Base-by-base conservation (phyloP, 1,284 basidiomycete genomes). In the Boletus semigastroideus region DNA sequence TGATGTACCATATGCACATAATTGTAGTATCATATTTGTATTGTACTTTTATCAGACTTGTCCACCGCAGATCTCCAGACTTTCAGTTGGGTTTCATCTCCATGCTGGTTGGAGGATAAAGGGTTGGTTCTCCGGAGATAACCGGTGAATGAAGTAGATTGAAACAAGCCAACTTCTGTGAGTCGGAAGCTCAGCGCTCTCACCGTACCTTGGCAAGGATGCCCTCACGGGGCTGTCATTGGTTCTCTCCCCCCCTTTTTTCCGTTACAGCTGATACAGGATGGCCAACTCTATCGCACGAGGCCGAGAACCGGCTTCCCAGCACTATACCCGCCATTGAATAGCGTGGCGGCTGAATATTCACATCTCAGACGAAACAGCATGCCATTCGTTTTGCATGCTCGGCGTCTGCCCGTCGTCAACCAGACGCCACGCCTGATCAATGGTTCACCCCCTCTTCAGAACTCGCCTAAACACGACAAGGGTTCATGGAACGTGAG, bases 241-340 rank as follows among this genome's bases (percentile, higher is more conserved):
- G 36, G 36, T 12, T 31, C 30, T 37, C 36, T 34, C 33, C 33
- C 33, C 7, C 16, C 14, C 14, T 37, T 22, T 37, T 40, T 46
- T 46, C 33, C 42, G n/a, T 53, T 11, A 37, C 46, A 46, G 38
- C 28, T 17, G 52, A 48, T 48, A 25, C 46, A 53, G 38, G 27
- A 42, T 17, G 38, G 25, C 4, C 30, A 61, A 65, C 60, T 58
- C 55, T 55, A 63, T 62, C 37, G 60, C 54, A 58, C 62, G 52
- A 52, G 54, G 46, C 30, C 40, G 28, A 39, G 19, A 2, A 31
- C 30, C 48, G 46, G 55, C 45, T 25, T 42, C 16, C 45, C 36
- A 42, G 37, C 36, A 34, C 22, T 42, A 42, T 34, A 20, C 47
- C 47, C 49, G 49, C 52, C 42, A 47, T 28, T n/a, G 25, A 46